Evolutionary conservation across 1,284 basidiomycete genomes (phyloP), one percentile per base, ranked within the genome.

Genomic region (Apiotrichum akiyoshidainum): DNA sequence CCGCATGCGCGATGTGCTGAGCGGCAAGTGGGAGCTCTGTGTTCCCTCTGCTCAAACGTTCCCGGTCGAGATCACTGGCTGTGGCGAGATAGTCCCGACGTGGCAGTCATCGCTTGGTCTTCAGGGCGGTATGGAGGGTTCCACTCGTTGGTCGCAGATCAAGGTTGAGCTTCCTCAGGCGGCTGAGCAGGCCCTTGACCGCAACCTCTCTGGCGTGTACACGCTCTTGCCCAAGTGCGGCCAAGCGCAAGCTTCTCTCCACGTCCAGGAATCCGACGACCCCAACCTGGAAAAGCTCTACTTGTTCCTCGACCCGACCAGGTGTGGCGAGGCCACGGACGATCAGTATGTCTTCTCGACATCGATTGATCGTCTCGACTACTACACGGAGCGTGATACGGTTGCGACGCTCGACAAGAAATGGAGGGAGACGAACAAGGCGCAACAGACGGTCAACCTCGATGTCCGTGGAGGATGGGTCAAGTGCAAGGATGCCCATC

Each of bases 51-150:
- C 79, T 10, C 82, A 81, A 6, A 77, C 81, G 5, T 80, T 91
- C 51, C 69, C 79, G 1, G 73, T 92, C 64, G 81, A 81, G 10
- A 81, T 96, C 46, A 76, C 83, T 63, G 90, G 89, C 16, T 73
- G 77, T 17, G 89, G 87, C 17, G 84, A 87, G 33, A 80, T 84
- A 9, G 88, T 93, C 0, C 87, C 89, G 10, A 86, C 88, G 3
- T 97, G 92, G 92, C 86, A 91, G 65, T 84, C 86, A 33, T 83
- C 86, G 26, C 82, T 97, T 48, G 93, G 92, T n/a, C 80, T 97
- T 16, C 80, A 81, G 5, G 84, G 84, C 13, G 82, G 85, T 44
- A 86, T 85, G 75, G 85, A 82, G 52, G 85, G 86, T 54, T 85
- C 84, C 67, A 80, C 79, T 59, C 86, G 92, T 9, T 85, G 87